phyloP scores from a whole-genome alignment of 1,139 yeast genomes.

The Zhuliangozyma blackwelliae region DNA sequence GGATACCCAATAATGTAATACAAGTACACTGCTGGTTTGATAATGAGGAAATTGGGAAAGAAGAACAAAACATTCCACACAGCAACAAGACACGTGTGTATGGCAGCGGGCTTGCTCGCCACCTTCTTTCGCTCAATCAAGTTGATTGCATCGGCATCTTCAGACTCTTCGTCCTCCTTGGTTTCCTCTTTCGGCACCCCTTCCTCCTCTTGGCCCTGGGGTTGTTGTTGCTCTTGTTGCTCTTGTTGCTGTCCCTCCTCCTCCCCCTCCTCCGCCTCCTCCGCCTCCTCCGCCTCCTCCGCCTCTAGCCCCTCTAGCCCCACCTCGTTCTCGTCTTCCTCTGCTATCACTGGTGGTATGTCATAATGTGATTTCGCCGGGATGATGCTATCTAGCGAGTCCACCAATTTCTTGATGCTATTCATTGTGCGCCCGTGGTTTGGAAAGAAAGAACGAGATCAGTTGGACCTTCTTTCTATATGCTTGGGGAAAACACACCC shows the following conservation, averaged over 20 bases:
- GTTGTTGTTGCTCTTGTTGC: constrained; percentile 4
- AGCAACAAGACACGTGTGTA: background rate
- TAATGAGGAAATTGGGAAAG: constrained; percentile 18
- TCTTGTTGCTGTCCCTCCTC: constrained; percentile 9
- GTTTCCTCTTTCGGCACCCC: constrained; percentile 10
- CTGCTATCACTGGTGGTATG: constrained; percentile 1
- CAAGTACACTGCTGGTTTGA: constrained; percentile 17
- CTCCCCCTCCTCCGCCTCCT: background rate
- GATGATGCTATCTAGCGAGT: constrained; percentile 32
- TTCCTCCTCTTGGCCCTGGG: constrained; percentile 14
- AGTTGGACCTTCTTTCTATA: too few species aligned
- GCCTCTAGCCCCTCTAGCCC: constrained; percentile 4
- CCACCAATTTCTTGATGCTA: constrained; percentile 34
- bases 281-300: background rate
- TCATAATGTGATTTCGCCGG: constrained; percentile 14
- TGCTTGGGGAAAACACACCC: too few species aligned
- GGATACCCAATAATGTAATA: constrained; percentile 21
- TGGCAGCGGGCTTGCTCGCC: constrained; percentile 1
- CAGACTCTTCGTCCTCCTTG: constrained; percentile 1
- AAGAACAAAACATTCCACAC: constrained; percentile 12
- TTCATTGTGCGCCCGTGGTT: constrained; percentile 21
- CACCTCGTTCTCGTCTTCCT: constrained; percentile 3
- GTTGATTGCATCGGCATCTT: constrained; percentile 3
- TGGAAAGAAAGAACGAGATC: too few species aligned
- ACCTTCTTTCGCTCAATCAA: constrained; percentile 6